Conservation (phyloP, 345 rosid genomes). For the Rhodomyrtus tomentosa region DNA sequence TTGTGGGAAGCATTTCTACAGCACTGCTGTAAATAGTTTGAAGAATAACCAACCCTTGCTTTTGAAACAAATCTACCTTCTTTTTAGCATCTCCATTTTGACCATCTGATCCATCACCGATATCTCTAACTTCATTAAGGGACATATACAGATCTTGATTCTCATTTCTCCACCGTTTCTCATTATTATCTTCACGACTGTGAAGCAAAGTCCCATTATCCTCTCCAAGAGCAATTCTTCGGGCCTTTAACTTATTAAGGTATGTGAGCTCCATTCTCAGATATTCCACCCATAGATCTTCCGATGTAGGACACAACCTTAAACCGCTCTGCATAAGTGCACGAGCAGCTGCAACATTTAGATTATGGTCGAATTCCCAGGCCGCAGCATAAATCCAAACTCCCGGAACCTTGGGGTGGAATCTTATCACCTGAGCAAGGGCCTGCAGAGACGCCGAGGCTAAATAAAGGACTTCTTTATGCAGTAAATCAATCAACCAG, state of each 20-base stretch:
- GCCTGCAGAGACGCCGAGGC: conserved; percentile 20
- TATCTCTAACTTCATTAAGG: conserved; percentile 31
- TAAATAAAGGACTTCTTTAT: not conserved
- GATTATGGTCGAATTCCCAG: conserved; percentile 85
- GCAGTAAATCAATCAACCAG: not conserved
- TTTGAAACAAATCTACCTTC: conserved; percentile 41
- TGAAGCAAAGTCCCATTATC: conserved; percentile 49
- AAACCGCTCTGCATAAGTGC: conserved; percentile 87
- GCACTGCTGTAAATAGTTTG: conserved; percentile 62
- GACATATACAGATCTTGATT: conserved; percentile 63
- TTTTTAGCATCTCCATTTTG: conserved; percentile 27
- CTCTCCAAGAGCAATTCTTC: conserved; percentile 78
- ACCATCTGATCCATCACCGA: conserved; percentile 16
- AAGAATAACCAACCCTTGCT: conserved; percentile 55
- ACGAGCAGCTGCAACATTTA: conserved; percentile 75
- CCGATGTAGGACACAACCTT: conserved; percentile 65
- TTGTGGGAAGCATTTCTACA: conserved; percentile 53
- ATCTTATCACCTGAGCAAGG: conserved; percentile 69
- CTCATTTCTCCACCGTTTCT: conserved; percentile 56
- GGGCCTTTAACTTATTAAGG: conserved; percentile 69
- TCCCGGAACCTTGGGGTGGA: conserved; percentile 77
- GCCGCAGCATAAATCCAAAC: conserved; percentile 97
- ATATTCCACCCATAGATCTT: conserved; percentile 91
- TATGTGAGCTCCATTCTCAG: conserved; percentile 87
- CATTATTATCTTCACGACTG: conserved; percentile 17